These are phyloP conservation scores for Basidiobolus meristosporus DNA, from an alignment of 371 early-diverging fungal species.

Conservation along the genomic window DNA sequence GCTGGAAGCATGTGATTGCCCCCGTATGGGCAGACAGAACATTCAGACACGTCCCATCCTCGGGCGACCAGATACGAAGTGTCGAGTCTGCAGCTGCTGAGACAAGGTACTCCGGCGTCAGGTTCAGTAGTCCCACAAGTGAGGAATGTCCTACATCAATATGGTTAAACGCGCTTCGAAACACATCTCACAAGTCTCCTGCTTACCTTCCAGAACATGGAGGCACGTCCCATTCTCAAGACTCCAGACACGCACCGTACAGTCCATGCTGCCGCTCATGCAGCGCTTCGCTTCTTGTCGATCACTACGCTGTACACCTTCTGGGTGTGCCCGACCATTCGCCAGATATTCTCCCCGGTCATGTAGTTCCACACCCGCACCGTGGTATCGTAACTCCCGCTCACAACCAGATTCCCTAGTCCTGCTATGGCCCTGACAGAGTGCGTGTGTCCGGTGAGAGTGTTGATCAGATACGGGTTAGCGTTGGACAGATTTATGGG, in stretches of 20 bases:
- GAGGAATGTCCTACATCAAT: constrained; percentile 84
- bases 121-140: constrained; percentile 79
- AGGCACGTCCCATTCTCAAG: constrained; percentile 63
- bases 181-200: too few relatives aligned
- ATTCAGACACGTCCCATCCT: constrained; percentile 42
- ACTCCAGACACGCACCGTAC: constrained; percentile 92
- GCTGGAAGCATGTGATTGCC: constrained; percentile 93
- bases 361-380: constrained; percentile 86
- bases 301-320: constrained; percentile 88
- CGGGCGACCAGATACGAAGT: constrained; percentile 83
- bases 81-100: constrained; percentile 91
- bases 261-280: constrained; percentile 98
- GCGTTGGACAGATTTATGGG: constrained; percentile 6
- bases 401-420: constrained; percentile 67
- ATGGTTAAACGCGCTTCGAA: too few relatives aligned
- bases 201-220: constrained; percentile 50
- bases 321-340: constrained; percentile 67
- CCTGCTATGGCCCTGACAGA: constrained; percentile 92
- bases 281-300: too few relatives aligned
- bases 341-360: constrained; percentile 40
- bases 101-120: constrained; percentile 65
- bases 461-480: constrained; percentile 43
- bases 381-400: constrained; percentile 89
- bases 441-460: constrained; percentile 68
- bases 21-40: constrained; percentile 48